Evolutionary conservation across 176 grass and related monocot species (phyloP), one percentile per base, ranked within the genome.

Genomic region (Carex pumila): DNA sequence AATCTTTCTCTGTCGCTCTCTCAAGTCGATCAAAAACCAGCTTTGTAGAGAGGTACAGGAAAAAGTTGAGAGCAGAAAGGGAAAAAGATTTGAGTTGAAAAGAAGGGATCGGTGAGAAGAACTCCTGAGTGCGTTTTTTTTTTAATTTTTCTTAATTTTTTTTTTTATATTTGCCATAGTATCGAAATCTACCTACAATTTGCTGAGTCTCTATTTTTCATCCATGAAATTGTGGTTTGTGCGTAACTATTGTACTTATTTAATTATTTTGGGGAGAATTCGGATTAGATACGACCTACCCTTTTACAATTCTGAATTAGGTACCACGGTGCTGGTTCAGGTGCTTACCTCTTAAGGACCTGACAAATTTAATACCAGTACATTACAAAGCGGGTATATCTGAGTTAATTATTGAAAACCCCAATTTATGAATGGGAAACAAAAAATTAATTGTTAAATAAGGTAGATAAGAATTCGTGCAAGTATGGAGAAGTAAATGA

Each of bases 11-110:
- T 41, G 3, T 65, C 32, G 1, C 21, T 66, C 39, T 68, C 62
- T 68, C 61, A 49, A 54, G 80, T 67, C 80, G 80, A 66, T 68
- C 80, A 65, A 56, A 56, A 52, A 34, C 17, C 18, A 81, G 30
- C 14, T 53, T 82, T 50, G 41, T 39, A 52, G 39, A 68, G 80
- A 83, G 80, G 80, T 83, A 83, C 17, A 83, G 22, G 45, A 53
- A 53, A n/a, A 6, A 14, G 7, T 52, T 76, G 8, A 13, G 30
- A 56, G 47, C 32, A 71, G n/a, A 45, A 45, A n/a, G 43, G 18
- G 34, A 39, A 70, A 18, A 18, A 36, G 6, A 13, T 7, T 76
- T 76, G 6, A 15, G 12, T 9, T 76, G 19, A 31, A 76, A 55
- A 76, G 49, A 56, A 25, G 47, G 22, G 22, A 77, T 77, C 50